Base-by-base conservation (phyloP, 2,329 filamentous ascomycete genomes). In the Talaromyces sp. region DNA sequence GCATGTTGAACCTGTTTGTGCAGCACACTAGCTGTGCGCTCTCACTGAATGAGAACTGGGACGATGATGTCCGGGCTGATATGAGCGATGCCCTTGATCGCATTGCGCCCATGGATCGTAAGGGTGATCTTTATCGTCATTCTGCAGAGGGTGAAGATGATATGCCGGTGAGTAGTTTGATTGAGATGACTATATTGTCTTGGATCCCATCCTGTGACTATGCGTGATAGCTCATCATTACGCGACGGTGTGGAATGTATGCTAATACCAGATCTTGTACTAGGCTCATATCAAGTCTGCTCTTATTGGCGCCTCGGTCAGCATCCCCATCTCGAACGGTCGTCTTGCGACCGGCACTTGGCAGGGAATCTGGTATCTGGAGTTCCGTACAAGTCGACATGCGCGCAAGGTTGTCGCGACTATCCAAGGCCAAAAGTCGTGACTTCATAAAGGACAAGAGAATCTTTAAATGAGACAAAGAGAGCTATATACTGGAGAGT, bases 11-110 rank as follows among this genome's bases (percentile, higher is more conserved):
- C 71, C 81, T 99, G 42, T 99, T 97, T 73, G 82, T 97, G 49
- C 93, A 99, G 76, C 94, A 99, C 76, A 99, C 94, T 4, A 91
- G 86, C 67, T 96, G 91, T 75, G 94, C 89, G 11, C 81, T 99
- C 48, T 90, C 85, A 55, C 77, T 99, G 65, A 99, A 99, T 70
- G 94, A 99, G 82, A 97, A 97, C 77, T 88, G 79, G 78, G 90
- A 92, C 69, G 74, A 78, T 41, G 90, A 95, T 75, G 94, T 99
- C n/a, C 83, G 91, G 53, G 83, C 82, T 36, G 91, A 99, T 74
- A 96, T 97, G 93, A 91, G 85, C 68, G 91, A 97, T 77, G 91
- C 93, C 42, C 79, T 99, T 61, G 93, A 99, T 73, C 82, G 91
- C 40, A 89, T 99, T 65, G 94, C 88, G 37, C 91, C 92, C 0